A percentile compares a stretch with the other conserved stretches of the same genome.
Conservation (phyloP, 352 stramenopile genomes). For the Pythium rishiriense region DNA sequence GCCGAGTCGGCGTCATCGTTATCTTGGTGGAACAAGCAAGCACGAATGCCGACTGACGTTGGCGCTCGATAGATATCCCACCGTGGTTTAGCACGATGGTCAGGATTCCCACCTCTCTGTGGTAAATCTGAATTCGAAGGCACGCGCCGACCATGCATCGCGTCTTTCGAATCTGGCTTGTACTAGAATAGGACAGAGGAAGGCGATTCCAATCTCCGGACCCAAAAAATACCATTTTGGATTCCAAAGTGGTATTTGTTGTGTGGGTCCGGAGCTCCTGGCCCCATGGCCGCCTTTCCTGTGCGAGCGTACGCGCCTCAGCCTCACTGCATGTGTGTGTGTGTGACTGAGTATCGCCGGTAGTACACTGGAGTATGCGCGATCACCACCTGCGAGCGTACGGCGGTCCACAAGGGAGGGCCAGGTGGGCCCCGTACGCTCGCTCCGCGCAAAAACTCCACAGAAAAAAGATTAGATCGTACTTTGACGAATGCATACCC, state of each 20-base stretch:
- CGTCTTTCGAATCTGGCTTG: background rate
- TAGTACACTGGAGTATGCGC: background rate
- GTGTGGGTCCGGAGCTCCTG: background rate
- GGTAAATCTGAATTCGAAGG: background rate
- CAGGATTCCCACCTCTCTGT: too few relatives aligned
- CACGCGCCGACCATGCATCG: background rate
- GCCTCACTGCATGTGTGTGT: background rate
- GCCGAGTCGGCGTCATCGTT: conserved; percentile 7
- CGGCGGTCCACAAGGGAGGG: conserved; percentile 1
- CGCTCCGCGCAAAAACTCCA: conserved; percentile 17
- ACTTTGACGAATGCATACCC: background rate
- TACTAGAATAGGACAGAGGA: conserved; percentile 18
- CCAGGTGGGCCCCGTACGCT: conserved; percentile 26
- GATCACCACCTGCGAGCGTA: conserved; percentile 34
- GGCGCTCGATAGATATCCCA: too few relatives aligned
- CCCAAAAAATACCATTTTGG: too few relatives aligned
- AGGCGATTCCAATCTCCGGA: too few relatives aligned
- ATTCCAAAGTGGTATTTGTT: conserved; percentile 10
- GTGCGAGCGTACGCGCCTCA: conserved; percentile 3
- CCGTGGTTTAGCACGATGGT: too few relatives aligned
- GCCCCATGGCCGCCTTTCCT: background rate
- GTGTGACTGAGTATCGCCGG: background rate
- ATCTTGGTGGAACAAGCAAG: background rate
- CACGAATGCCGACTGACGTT: background rate
- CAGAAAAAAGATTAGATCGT: conserved; percentile 21